Evolutionary conservation across 148 eudicot genomes (phyloP), one percentile per base, ranked within the genome.

Genomic region (Selenicereus undatus): DNA sequence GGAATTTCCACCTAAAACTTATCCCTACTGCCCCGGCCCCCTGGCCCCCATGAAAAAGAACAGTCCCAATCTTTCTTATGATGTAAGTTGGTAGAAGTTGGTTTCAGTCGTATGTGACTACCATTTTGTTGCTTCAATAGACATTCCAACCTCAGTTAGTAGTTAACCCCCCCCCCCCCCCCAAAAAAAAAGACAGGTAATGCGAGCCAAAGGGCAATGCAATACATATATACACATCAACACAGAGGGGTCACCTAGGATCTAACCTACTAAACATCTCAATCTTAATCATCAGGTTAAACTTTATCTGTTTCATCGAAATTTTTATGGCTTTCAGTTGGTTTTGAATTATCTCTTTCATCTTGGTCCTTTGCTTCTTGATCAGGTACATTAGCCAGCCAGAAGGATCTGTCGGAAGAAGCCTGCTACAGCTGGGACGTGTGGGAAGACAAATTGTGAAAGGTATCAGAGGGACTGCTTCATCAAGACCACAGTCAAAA

Each of bases 381-480:
- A 62, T 48, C 75, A 84, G 86, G 83, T 22, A 52, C 52, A 29
- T 18, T 84, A 52, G 45, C 60, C 83, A 51, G 56, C 48, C n/a
- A 1, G 30, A 64, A n/a, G 36, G 14, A 8, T 50, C 18, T 39
- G 27, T 56, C 12, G 56, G 83, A 8, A 81, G 86, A 72, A 81
- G 79, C 81, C 84, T 91, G 80, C 84, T 89, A 77, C 89, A 86
- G 65, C 51, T 71, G 64, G 36, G 45, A 22, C 36, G 24, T 24
- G 2, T 13, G 8, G 65, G 48, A 69, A 26, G 29, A n/a, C 70
- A 13, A 54, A 39, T 17, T 39, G 71, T 30, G 58, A 74, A 79
- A 20, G 35, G 35, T 65, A 80, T 66, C 48, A 79, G 70, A 22
- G 78, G 64, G 80, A 78, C 26, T 82, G 71, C 14, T 27, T 74